Conservation (phyloP, 2,329 filamentous ascomycete genomes). For the Tricladium varicosporioides region DNA sequence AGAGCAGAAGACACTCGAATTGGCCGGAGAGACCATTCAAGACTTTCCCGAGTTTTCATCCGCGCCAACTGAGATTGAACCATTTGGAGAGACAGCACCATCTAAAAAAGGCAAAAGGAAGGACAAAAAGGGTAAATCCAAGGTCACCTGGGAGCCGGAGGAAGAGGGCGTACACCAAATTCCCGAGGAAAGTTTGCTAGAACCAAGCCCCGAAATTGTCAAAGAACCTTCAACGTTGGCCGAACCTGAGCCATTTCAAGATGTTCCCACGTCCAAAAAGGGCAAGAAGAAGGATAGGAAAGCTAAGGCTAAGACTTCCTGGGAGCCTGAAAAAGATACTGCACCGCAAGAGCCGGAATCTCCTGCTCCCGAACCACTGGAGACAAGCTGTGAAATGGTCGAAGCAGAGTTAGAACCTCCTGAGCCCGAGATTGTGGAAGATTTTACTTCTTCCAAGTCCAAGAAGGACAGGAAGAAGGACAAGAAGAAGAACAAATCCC, state of each 20-base stretch:
- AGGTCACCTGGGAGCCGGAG: conserved; percentile 14
- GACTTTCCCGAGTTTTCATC: conserved; percentile 1
- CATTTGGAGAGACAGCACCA: neutral
- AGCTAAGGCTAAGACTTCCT: conserved; percentile 22
- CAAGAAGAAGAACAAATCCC: conserved; percentile 12
- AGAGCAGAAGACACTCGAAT: conserved; percentile 17
- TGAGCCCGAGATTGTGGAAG: neutral
- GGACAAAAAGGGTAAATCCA: conserved; percentile 35
- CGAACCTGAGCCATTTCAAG: neutral
- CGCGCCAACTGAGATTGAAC: neutral
- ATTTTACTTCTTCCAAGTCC: conserved; percentile 1
- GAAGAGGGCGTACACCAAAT: neutral
- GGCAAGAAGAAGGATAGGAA: conserved; percentile 23
- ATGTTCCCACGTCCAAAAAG: conserved; percentile 26
- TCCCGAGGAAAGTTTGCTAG: neutral
- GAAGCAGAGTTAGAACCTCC: neutral
- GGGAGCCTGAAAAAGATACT: conserved; percentile 7
- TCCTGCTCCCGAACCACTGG: neutral
- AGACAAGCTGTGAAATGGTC: neutral
- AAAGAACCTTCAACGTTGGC: neutral
- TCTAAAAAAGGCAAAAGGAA: conserved; percentile 35
- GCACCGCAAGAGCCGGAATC: conserved; percentile 6
- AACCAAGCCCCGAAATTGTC: neutral
- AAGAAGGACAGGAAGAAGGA: conserved; percentile 18
- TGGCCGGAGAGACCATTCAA: conserved; percentile 3